Evolutionary conservation across 108 stramenopile species (phyloP).

Genomic region (Aureococcus anophagefferens): DNA sequence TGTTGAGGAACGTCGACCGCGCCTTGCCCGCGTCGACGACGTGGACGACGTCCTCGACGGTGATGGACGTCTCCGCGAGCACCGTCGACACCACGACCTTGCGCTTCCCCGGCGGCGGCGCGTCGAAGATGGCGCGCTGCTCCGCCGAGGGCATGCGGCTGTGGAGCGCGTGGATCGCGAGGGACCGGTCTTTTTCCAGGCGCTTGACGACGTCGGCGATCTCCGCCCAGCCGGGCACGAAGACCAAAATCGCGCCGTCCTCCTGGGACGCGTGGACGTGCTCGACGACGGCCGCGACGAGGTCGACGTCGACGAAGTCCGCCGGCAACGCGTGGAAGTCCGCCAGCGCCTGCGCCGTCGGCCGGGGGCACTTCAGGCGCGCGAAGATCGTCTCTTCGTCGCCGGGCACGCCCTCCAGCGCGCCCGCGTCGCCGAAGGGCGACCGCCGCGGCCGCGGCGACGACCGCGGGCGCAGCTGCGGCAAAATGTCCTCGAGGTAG

Average conservation of each 20-base stretch:
- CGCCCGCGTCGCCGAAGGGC: too few species aligned
- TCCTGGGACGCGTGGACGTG: not conserved
- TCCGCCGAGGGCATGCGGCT: not conserved
- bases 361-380: too few species aligned
- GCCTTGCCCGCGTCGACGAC: constrained; percentile 45
- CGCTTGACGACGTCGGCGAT: constrained; percentile 2
- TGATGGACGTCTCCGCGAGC: constrained; percentile 56
- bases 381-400: too few species aligned
- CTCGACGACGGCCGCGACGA: not conserved
- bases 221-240: constrained; percentile 40
- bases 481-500: too few species aligned
- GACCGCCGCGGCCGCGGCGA: too few species aligned
- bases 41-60: constrained; percentile 44
- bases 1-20: constrained; percentile 41
- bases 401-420: too few species aligned
- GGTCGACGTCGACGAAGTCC: not conserved
- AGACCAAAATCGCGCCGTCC: constrained; percentile 28
- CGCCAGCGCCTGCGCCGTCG: too few species aligned
- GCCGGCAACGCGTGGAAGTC: too few species aligned
- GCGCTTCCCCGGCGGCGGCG: constrained; percentile 28
- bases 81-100: constrained; percentile 52
- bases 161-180: constrained; percentile 1
- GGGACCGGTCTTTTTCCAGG: not conserved
- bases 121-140: constrained; percentile 23
- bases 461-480: too few species aligned